Evolutionary conservation across 2,329 filamentous ascomycete species (phyloP).

Genomic region (Curvularia sp.): DNA sequence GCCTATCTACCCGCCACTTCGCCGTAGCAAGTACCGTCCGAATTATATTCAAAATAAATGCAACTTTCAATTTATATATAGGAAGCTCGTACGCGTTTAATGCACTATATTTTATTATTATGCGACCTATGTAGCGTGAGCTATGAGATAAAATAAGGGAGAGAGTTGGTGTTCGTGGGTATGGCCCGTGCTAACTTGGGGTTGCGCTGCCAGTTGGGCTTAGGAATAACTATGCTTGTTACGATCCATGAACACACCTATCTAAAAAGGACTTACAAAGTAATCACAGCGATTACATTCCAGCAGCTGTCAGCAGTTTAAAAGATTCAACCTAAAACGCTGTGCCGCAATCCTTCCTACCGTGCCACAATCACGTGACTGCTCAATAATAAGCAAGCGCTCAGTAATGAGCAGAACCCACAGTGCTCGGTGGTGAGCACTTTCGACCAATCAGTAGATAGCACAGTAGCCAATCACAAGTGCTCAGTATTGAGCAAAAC

Average conservation of each 20-base stretch:
- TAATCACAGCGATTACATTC: background rate
- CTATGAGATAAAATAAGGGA: background rate
- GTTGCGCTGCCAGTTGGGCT: too few relatives aligned
- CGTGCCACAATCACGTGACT: background rate
- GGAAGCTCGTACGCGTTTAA: background rate
- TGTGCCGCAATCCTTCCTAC: background rate
- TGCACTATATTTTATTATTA: background rate
- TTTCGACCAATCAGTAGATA: too few relatives aligned
- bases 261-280: background rate
- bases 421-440: too few relatives aligned
- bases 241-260: background rate
- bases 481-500: too few relatives aligned
- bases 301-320: background rate
- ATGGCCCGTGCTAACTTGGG: conserved; percentile 1
- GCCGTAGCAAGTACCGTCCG: background rate
- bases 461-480: too few relatives aligned
- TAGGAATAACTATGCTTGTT: too few relatives aligned
- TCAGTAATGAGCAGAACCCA: too few relatives aligned
- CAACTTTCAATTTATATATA: background rate
- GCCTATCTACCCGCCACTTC: background rate
- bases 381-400: background rate
- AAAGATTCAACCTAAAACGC: background rate
- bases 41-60: background rate
- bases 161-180: background rate
- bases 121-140: background rate